Base-by-base conservation (phyloP, 1,139 yeast species). In the Candida anutae region DNA sequence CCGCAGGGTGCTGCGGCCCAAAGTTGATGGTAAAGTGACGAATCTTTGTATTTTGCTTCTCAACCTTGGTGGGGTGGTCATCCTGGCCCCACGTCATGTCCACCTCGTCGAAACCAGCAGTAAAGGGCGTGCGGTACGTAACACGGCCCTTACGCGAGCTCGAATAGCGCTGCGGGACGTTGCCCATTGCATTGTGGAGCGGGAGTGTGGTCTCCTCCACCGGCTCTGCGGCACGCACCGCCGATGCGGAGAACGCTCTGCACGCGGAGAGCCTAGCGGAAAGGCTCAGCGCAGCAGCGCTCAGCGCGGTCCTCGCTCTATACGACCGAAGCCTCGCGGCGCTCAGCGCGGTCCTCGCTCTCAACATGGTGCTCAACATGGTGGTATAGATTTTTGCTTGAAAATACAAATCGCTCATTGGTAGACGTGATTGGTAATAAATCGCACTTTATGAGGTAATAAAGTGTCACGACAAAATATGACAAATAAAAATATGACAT, bases 1-100 rank as follows among this genome's bases (percentile, higher is more conserved):
- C 94, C 36, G 95, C 95, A 18, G 95, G 95, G 65, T 83, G 95
- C 60, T 83, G 95, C 24, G 95, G 94, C 22, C 94, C 95, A 50
- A 84, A 84, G 60, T 83, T 84, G 53, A 84, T 77, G 29, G 94
- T 83, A 62, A 83, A 83, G 54, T 83, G 94, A 57, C 94, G 75
- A 48, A 83, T 77, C 52, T 81, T 79, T 35, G 69, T 53, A 46
- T 64, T 64, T 48, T 65, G 70, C 40, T 56, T 65, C 23, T 52
- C 65, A 17, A 63, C 62, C 28, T 59, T 52, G 35, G 53, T 56
- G 23, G 70, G 70, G 37, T 60, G 68, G 39, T 65, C 72, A 35
- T 58, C 67, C 35, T 47, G 55, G 27, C 63, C 66, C 64, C 65
- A 64, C 23, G 58, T 52, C 69, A 64, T 63, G 40, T 64, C 69